These are phyloP conservation scores for Capsicum pubescens DNA, from an alignment of 257 asterid genomes.

Conservation along the genomic window DNA sequence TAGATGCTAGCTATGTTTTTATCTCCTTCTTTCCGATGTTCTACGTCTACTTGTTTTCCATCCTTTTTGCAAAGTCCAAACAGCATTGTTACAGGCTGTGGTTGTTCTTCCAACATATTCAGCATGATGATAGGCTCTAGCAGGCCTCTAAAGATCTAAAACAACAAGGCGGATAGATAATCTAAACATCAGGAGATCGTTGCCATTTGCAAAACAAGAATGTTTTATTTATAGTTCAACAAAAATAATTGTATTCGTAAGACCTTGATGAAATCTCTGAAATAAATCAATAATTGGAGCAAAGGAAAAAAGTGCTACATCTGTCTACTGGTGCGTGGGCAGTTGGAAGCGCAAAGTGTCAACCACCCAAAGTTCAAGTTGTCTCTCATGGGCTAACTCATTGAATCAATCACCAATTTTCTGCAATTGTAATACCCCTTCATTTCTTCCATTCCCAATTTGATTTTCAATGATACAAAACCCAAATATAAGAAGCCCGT, in stretches of 20 bases:
- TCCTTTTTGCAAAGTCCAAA: conserved; percentile 70
- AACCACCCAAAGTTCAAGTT: neutral
- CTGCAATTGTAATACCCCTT: neutral
- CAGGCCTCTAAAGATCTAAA: conserved; percentile 59
- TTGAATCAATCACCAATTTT: conserved; percentile 6
- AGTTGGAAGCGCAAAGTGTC: neutral
- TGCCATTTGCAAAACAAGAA: neutral
- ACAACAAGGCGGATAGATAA: conserved; percentile 15
- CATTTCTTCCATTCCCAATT: conserved; percentile 16
- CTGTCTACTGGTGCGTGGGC: neutral
- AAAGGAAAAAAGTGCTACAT: neutral
- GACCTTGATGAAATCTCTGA: conserved; percentile 19
- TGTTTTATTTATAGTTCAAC: neutral
- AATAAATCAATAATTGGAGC: conserved; percentile 9
- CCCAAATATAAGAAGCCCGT: neutral
- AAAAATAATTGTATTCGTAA: neutral
- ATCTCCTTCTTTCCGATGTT: conserved; percentile 49
- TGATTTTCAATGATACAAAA: neutral
- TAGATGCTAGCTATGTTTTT: conserved; percentile 55
- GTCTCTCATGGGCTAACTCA: neutral
- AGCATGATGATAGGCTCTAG: conserved; percentile 70
- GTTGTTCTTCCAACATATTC: conserved; percentile 61
- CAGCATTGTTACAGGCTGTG: conserved; percentile 80
- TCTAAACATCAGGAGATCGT: neutral
- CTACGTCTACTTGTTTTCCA: conserved; percentile 60